Evolutionary conservation across 2,329 filamentous ascomycete genomes (phyloP).

Genomic region (Botrytis sinoallii): DNA sequence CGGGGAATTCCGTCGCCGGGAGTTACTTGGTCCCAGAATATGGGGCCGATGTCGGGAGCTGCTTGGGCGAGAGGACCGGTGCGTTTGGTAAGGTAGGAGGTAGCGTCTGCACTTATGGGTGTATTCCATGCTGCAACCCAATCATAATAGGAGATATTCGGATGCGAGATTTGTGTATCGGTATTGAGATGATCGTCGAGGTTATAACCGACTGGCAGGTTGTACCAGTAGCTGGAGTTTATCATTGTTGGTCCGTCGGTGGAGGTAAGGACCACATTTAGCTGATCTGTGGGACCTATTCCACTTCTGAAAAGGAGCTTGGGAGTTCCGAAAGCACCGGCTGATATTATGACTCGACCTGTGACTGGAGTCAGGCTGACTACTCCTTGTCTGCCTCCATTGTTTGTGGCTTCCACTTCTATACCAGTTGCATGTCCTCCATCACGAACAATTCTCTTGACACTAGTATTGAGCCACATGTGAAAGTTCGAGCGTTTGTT

Average conservation of each 20-base stretch:
- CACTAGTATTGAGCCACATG: slow-evolving; percentile 62
- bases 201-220: slow-evolving; percentile 57
- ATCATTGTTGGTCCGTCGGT: slow-evolving; percentile 52
- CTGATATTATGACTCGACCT: slow-evolving; percentile 65
- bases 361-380: slow-evolving; percentile 57
- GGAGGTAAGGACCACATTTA: slow-evolving; percentile 49
- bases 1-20: slow-evolving; percentile 58
- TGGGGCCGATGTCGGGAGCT: slow-evolving; percentile 62
- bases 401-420: slow-evolving; percentile 56
- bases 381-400: slow-evolving; percentile 55
- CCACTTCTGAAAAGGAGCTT: slow-evolving; percentile 62
- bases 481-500: slow-evolving; percentile 61
- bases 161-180: slow-evolving; percentile 50
- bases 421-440: slow-evolving; percentile 63
- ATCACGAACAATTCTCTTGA: slow-evolving; percentile 63
- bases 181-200: slow-evolving; percentile 59
- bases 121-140: slow-evolving; percentile 59
- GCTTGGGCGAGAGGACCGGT: slow-evolving; percentile 62
- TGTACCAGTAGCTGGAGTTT: slow-evolving; percentile 51
- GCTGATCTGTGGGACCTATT: slow-evolving; percentile 48
- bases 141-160: slow-evolving; percentile 58
- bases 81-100: slow-evolving; percentile 48
- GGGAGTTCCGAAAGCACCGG: slow-evolving; percentile 64
- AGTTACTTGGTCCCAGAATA: slow-evolving; percentile 59
- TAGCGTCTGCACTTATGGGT: slow-evolving; percentile 45